These are phyloP conservation scores for Avena eriantha DNA, from an alignment of 176 grass and related monocot genomes.

Conservation along the genomic window DNA sequence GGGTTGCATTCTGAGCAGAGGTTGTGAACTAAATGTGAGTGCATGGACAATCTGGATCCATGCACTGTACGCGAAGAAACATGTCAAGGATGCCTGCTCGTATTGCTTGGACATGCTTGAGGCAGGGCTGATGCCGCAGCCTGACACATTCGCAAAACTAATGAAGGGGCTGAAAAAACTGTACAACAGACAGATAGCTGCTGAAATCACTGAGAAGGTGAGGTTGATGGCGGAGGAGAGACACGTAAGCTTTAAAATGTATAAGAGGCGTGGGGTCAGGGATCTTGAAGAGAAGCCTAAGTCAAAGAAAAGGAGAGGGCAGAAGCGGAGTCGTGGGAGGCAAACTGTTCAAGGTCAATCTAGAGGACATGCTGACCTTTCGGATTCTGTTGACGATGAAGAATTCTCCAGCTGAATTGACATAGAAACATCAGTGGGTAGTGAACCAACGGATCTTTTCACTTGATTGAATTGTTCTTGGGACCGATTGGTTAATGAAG, in stretches of 20 bases:
- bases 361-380: not conserved
- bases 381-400: conserved; percentile 46
- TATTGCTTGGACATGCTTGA: conserved; percentile 98
- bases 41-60: conserved; percentile 98
- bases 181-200: conserved; percentile 83
- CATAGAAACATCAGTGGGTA: not conserved
- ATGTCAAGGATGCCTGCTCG: conserved; percentile 82
- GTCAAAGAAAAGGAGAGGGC: conserved; percentile 59
- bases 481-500: not conserved
- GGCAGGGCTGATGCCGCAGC: conserved; percentile 84
- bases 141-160: conserved; percentile 82
- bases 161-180: conserved; percentile 94
- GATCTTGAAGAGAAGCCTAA: conserved; percentile 76
- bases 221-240: conserved; percentile 90
- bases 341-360: conserved; percentile 7
- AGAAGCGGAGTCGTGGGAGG: conserved; percentile 31
- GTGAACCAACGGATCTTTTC: conserved; percentile 3
- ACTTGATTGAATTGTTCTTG: conserved; percentile 11
- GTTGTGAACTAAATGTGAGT: conserved; percentile 82
- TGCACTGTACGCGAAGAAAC: conserved; percentile 69
- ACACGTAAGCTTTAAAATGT: conserved; percentile 89
- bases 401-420: conserved; percentile 35
- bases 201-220: conserved; percentile 91
- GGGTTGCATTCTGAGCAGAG: conserved; percentile 73
- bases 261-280: conserved; percentile 89